Percentiles rank a stretch among this genome's conserved stretches.
phyloP scores from a whole-genome alignment of 495 filamentous ascomycete genomes.

The Aspergillus incahuasiensis region DNA sequence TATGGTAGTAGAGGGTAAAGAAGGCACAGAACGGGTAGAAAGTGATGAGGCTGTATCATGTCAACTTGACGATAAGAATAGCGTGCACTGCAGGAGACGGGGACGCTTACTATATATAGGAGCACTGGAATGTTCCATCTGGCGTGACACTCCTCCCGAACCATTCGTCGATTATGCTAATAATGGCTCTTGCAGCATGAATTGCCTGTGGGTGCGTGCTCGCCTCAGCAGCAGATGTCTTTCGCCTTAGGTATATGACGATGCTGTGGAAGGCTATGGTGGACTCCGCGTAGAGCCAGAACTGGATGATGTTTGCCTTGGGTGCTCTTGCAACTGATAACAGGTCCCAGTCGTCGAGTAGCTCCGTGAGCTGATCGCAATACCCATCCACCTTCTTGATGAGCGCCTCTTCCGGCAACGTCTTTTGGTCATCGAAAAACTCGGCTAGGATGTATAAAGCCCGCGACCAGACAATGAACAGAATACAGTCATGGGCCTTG shows the following conservation, averaged over 20 bases:
- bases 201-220: conserved; percentile 3
- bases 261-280: conserved; percentile 1
- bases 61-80: neutral
- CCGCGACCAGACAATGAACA: neutral
- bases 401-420: neutral
- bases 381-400: neutral
- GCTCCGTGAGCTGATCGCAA: neutral
- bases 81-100: too few relatives aligned
- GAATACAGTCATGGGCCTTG: neutral
- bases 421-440: neutral
- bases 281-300: neutral
- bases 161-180: neutral
- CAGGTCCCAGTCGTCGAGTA: conserved; percentile 5
- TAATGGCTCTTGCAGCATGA: neutral
- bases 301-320: neutral
- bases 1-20: conserved; percentile 10
- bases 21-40: conserved; percentile 13
- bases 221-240: neutral
- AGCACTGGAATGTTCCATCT: neutral
- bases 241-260: conserved; percentile 3
- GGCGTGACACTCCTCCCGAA: neutral
- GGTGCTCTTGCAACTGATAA: neutral
- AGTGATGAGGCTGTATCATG: neutral
- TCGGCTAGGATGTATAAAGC: neutral
- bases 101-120: neutral